Conservation (phyloP, 768 basidiomycete genomes). For the Holtermannia corniformis region DNA sequence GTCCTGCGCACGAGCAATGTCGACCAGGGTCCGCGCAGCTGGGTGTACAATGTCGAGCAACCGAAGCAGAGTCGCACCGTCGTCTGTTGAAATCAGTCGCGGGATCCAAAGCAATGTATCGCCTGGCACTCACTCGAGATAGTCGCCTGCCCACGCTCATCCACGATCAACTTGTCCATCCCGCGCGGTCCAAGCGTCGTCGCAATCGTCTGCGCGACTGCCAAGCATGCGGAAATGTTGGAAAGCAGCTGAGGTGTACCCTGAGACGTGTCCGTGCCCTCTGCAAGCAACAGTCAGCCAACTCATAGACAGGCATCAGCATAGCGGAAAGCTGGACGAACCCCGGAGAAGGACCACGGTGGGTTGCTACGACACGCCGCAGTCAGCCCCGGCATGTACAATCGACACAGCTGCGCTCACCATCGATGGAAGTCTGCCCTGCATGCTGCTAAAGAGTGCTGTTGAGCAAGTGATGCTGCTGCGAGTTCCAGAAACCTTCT, state of each 20-base stretch:
- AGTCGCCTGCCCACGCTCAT: constrained; percentile 86
- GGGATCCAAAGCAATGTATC: neutral
- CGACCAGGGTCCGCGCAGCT: constrained; percentile 92
- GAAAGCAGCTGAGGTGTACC: constrained; percentile 84
- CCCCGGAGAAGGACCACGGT: constrained; percentile 83
- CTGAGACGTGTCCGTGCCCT: constrained; percentile 93
- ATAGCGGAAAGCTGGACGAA: constrained; percentile 5
- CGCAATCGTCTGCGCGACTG: constrained; percentile 80
- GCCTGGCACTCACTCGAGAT: constrained; percentile 60
- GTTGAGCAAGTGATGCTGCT: neutral
- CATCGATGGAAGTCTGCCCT: constrained; percentile 36
- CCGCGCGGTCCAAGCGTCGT: constrained; percentile 95
- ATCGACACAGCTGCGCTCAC: constrained; percentile 11
- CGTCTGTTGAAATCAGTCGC: constrained; percentile 46
- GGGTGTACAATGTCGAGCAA: constrained; percentile 96
- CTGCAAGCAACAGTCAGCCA: constrained; percentile 32
- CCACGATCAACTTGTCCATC: constrained; percentile 97
- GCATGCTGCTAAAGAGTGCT: constrained; percentile 22
- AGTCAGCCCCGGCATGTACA: neutral
- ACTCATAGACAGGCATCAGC: neutral
- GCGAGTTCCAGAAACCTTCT: neutral
- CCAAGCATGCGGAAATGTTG: constrained; percentile 93
- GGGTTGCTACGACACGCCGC: constrained; percentile 61
- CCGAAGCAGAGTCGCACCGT: constrained; percentile 97
- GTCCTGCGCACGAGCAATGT: constrained; percentile 96